These are phyloP conservation scores for Calonectria leucothoes DNA, from an alignment of 2,329 filamentous ascomycete species.

Conservation along the genomic window DNA sequence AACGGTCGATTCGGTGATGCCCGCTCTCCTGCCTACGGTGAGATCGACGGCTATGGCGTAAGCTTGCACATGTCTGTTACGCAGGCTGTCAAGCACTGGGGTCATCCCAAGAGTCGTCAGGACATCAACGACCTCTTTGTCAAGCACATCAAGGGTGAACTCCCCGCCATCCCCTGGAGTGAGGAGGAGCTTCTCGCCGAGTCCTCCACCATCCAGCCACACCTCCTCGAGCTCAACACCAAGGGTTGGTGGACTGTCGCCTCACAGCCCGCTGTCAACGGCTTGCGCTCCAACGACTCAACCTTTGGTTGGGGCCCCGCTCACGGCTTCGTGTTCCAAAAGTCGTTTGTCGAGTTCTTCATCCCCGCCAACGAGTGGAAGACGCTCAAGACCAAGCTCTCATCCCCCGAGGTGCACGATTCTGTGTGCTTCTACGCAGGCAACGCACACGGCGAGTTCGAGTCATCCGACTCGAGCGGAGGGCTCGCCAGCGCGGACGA, in stretches of 20 bases:
- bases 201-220: conserved; percentile 81
- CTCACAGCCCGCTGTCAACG: conserved; percentile 94
- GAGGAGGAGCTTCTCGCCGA: conserved; percentile 89
- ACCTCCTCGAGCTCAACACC: conserved; percentile 80
- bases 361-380: conserved; percentile 79
- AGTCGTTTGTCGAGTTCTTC: conserved; percentile 98
- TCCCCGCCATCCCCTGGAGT: conserved; percentile 91
- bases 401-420: conserved; percentile 67
- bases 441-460: conserved; percentile 82
- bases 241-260: conserved; percentile 97
- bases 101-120: conserved; percentile 73
- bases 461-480: conserved; percentile 70
- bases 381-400: conserved; percentile 72
- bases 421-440: conserved; percentile 89
- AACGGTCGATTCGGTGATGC: conserved; percentile 97
- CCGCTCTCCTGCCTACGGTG: conserved; percentile 91
- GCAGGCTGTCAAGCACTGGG: conserved; percentile 88
- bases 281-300: conserved; percentile 78
- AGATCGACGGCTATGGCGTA: conserved; percentile 99
- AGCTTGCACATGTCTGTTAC: conserved; percentile 90
- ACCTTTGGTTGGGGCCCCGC: conserved; percentile 94
- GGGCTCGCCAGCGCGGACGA: conserved; percentile 42
- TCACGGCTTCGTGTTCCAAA: conserved; percentile 97
- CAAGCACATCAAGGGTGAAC: conserved; percentile 81
- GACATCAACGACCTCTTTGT: conserved; percentile 88